Conservation (phyloP, 1,284 basidiomycete species). For the Cryptococcus maquisensis region DNA sequence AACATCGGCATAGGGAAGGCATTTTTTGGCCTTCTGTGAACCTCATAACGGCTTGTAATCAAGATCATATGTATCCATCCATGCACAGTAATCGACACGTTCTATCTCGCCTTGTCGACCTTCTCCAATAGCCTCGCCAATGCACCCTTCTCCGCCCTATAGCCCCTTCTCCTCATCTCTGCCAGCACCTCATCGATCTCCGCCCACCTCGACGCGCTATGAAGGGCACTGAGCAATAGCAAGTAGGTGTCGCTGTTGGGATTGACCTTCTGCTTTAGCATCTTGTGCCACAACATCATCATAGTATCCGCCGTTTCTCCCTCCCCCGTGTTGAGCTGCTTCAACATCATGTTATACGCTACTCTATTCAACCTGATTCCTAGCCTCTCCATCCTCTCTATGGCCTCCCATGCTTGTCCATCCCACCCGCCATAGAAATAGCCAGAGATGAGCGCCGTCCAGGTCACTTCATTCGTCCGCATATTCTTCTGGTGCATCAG, state of each 20-base stretch:
- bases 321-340: slow-evolving; percentile 55
- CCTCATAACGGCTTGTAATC: neutral
- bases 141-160: slow-evolving; percentile 44
- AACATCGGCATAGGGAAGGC: neutral
- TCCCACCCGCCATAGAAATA: slow-evolving; percentile 45
- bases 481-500: slow-evolving; percentile 62
- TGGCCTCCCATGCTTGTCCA: slow-evolving; percentile 51
- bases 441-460: slow-evolving; percentile 45
- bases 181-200: slow-evolving; percentile 59
- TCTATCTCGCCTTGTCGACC: slow-evolving; percentile 40
- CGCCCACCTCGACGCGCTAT: slow-evolving; percentile 56
- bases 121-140: slow-evolving; percentile 49
- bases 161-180: slow-evolving; percentile 56
- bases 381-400: slow-evolving; percentile 59
- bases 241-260: slow-evolving; percentile 67
- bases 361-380: slow-evolving; percentile 57
- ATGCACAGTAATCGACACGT: neutral
- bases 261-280: slow-evolving; percentile 55
- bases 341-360: slow-evolving; percentile 71
- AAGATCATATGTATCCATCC: neutral
- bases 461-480: slow-evolving; percentile 43
- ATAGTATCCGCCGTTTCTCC: slow-evolving; percentile 35
- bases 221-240: slow-evolving; percentile 62
- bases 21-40: slow-evolving; percentile 5
- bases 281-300: slow-evolving; percentile 61